A percentile compares a stretch with the other conserved stretches of the same genome.
Evolutionary conservation across 2,329 filamentous ascomycete genomes (phyloP).

Genomic region (Nannizziopsis arthrosporioides): DNA sequence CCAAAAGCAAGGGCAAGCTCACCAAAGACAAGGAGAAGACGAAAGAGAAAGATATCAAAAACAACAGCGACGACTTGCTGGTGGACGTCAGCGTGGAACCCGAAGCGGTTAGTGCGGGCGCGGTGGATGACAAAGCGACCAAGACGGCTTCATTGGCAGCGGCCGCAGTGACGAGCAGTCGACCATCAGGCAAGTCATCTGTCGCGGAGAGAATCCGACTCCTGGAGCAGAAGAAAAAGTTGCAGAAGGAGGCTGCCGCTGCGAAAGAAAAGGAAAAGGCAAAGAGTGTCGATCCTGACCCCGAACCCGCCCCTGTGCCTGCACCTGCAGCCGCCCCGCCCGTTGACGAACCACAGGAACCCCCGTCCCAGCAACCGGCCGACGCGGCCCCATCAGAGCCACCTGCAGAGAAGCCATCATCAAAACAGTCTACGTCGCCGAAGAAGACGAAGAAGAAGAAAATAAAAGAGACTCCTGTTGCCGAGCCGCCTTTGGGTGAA

Average conservation of each 20-base stretch:
- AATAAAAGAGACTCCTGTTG: conserved; percentile 10
- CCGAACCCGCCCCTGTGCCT: conserved; percentile 20
- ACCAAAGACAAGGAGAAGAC: conserved; percentile 2
- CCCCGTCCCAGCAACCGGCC: conserved; percentile 9
- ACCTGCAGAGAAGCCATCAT: conserved; percentile 22
- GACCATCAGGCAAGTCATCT: conserved; percentile 33
- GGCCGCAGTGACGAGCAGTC: conserved; percentile 24
- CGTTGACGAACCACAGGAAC: conserved; percentile 17
- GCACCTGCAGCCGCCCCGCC: conserved; percentile 21
- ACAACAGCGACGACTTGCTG: conserved; percentile 24
- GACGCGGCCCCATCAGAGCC: conserved; percentile 16
- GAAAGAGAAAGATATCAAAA: conserved; percentile 18
- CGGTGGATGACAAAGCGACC: conserved; percentile 30
- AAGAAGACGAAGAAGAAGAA: conserved; percentile 16
- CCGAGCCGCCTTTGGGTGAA: conserved; percentile 19
- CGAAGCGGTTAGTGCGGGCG: conserved; percentile 24
- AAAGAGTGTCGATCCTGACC: conserved; percentile 18
- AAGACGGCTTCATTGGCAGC: conserved; percentile 31
- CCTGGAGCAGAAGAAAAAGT: conserved; percentile 33
- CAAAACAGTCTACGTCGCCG: conserved; percentile 22
- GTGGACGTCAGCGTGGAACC: conserved; percentile 26
- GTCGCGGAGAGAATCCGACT: conserved; percentile 45
- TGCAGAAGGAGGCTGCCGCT: conserved; percentile 29
- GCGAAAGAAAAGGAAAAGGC: conserved; percentile 28
- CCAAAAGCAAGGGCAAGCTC: not conserved